A percentile compares a stretch with the other conserved stretches of the same genome.
Conservation (phyloP, 768 basidiomycete species). For the Phylloporus scabripes region DNA sequence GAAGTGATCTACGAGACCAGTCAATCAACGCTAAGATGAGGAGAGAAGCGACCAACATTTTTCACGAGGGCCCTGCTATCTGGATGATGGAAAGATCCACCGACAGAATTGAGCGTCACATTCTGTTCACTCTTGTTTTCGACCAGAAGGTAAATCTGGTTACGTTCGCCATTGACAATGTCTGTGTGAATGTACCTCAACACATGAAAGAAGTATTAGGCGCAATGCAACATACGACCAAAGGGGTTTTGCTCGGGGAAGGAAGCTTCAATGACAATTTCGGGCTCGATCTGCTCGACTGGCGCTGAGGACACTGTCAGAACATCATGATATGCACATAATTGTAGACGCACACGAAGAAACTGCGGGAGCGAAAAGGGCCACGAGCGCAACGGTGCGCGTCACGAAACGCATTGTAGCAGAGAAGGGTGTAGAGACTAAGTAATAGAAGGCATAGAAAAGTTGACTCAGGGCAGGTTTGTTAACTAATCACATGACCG, state of each 20-base stretch:
- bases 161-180: constrained; percentile 79
- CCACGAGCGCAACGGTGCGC: constrained; percentile 23
- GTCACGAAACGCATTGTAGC: constrained; percentile 33
- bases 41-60: constrained; percentile 47
- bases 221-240: constrained; percentile 52
- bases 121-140: constrained; percentile 76
- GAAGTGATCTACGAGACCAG: constrained; percentile 49
- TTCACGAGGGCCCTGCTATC: constrained; percentile 61
- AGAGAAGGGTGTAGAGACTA: neutral
- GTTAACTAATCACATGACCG: constrained; percentile 13
- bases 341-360: constrained; percentile 23
- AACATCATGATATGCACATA: neutral
- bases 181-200: constrained; percentile 40
- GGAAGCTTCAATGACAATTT: constrained; percentile 46
- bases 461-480: constrained; percentile 25
- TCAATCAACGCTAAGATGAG: neutral
- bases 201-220: neutral
- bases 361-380: constrained; percentile 27
- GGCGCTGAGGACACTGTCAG: constrained; percentile 17
- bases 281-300: constrained; percentile 42
- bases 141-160: constrained; percentile 55
- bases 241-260: constrained; percentile 74
- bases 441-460: constrained; percentile 12
- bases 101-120: constrained; percentile 58
- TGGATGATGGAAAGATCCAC: constrained; percentile 64